These are phyloP conservation scores for Fusarium albosuccineum DNA, from an alignment of 2,329 filamentous ascomycete species.

Conservation along the genomic window DNA sequence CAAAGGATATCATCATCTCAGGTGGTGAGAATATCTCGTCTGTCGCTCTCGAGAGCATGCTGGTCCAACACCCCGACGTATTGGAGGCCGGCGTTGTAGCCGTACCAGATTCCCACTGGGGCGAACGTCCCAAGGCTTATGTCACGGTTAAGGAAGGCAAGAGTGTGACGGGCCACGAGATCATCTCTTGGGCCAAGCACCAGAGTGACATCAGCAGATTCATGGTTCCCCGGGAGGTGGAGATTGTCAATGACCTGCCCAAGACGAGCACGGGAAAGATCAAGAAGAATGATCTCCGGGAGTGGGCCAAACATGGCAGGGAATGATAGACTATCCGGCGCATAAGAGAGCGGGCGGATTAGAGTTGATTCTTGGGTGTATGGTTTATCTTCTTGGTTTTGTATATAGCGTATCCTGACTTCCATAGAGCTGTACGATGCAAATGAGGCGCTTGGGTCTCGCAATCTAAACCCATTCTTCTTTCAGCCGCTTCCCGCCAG, in stretches of 20 bases:
- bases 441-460: conserved; percentile 10
- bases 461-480: background rate
- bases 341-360: background rate
- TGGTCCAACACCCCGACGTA: conserved; percentile 88
- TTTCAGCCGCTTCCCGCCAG: background rate
- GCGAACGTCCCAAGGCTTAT: conserved; percentile 95
- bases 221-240: conserved; percentile 82
- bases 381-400: conserved; percentile 1
- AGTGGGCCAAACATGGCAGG: conserved; percentile 73
- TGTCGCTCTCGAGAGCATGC: conserved; percentile 89
- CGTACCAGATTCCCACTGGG: conserved; percentile 90
- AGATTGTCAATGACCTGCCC: conserved; percentile 87
- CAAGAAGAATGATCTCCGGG: conserved; percentile 91
- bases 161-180: conserved; percentile 62
- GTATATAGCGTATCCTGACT: conserved; percentile 13
- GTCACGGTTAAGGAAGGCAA: conserved; percentile 82
- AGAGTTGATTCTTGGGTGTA: conserved; percentile 2
- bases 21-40: conserved; percentile 98
- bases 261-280: conserved; percentile 99
- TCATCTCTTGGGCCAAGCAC: conserved; percentile 89
- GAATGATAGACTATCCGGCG: conserved; percentile 17
- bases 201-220: conserved; percentile 87
- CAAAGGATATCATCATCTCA: conserved; percentile 98
- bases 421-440: conserved; percentile 12
- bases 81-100: conserved; percentile 93